Conservation (phyloP, 768 basidiomycete species). For the Calocybe cyanea region DNA sequence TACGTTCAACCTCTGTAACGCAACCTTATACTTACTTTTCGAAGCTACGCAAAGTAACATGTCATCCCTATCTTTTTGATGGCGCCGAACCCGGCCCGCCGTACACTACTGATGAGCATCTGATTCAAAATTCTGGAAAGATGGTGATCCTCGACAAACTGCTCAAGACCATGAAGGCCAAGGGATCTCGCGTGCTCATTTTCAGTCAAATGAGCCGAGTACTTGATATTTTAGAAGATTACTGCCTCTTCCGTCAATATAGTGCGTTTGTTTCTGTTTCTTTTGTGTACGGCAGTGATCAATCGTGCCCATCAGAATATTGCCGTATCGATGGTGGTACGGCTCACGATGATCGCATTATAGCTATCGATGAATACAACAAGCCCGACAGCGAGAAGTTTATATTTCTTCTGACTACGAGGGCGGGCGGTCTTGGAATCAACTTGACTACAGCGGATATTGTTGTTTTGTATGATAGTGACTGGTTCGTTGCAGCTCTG, state of each 20-base stretch:
- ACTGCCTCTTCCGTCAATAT: constrained; percentile 86
- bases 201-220: constrained; percentile 99
- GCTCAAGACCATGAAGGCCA: constrained; percentile 78
- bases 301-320: constrained; percentile 56
- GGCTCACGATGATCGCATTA: constrained; percentile 93
- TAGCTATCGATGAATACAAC: constrained; percentile 97
- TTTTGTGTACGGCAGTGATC: constrained; percentile 2
- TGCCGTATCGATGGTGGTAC: constrained; percentile 96
- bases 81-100: constrained; percentile 99
- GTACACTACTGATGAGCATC: constrained; percentile 96
- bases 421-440: constrained; percentile 96
- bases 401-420: constrained; percentile 93
- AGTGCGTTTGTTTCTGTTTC: constrained; percentile 47
- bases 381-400: constrained; percentile 92
- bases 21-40: neutral
- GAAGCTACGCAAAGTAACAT: constrained; percentile 79
- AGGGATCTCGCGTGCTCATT: constrained; percentile 93
- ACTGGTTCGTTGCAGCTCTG: constrained; percentile 85
- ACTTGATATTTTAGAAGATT: constrained; percentile 95
- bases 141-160: constrained; percentile 98
- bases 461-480: constrained; percentile 93
- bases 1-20: neutral
- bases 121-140: constrained; percentile 92
- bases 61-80: constrained; percentile 90
- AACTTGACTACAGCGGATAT: constrained; percentile 94